These are phyloP conservation scores for Xylaria grammica DNA, from an alignment of 495 filamentous ascomycete species.

Conservation along the genomic window DNA sequence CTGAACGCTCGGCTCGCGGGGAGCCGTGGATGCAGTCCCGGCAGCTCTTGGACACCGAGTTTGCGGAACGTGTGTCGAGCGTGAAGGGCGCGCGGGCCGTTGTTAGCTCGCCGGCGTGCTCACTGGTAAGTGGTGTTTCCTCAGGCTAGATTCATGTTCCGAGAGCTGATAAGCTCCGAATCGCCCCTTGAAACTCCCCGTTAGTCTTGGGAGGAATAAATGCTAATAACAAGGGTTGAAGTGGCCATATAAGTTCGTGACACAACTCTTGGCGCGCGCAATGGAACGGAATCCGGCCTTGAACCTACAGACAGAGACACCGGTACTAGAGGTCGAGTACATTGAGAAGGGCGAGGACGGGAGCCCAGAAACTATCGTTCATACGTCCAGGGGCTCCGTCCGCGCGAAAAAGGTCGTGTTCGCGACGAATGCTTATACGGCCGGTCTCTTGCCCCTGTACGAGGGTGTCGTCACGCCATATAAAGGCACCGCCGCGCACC, in stretches of 20 bases:
- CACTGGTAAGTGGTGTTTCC: neutral
- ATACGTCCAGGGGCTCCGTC: conserved; percentile 27
- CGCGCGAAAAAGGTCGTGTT: conserved; percentile 29
- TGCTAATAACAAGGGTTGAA: conserved; percentile 36
- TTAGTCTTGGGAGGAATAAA: too few species aligned
- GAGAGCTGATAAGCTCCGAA: neutral
- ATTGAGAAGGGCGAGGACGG: neutral
- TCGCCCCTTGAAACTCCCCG: neutral
- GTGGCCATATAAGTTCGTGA: conserved; percentile 28
- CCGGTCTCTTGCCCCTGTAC: conserved; percentile 26
- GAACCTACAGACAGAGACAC: conserved; percentile 22
- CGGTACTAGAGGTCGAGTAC: conserved; percentile 23
- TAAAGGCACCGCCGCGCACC: conserved; percentile 22
- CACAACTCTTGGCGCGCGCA: conserved; percentile 10
- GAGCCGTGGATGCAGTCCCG: neutral
- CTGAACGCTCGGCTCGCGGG: neutral
- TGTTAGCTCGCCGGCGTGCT: conserved; percentile 9
- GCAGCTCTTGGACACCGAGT: neutral
- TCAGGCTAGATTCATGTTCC: too few species aligned
- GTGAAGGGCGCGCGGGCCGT: neutral
- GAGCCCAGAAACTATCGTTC: neutral
- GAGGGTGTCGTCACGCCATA: conserved; percentile 23
- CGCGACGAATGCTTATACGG: conserved; percentile 34
- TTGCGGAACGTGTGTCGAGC: conserved; percentile 5
- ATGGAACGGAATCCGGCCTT: conserved; percentile 14